Percentiles rank a stretch among this genome's conserved stretches.
phyloP scores from a whole-genome alignment of 352 stramenopile genomes.

The Paralagenidium karlingii region DNA sequence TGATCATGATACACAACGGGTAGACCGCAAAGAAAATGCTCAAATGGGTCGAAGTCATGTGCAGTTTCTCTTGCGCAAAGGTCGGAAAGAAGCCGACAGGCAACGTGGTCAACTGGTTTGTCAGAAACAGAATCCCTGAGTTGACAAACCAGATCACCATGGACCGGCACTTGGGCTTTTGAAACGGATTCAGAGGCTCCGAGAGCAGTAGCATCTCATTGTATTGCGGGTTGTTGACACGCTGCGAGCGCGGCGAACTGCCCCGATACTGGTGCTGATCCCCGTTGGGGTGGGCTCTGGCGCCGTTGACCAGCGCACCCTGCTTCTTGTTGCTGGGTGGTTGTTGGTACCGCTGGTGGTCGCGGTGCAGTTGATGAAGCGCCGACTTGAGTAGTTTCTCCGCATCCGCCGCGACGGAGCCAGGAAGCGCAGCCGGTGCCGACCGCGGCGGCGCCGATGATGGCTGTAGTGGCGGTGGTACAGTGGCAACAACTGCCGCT shows the following conservation, averaged over 20 bases:
- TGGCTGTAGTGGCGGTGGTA: too few relatives aligned
- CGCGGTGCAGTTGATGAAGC: conserved; percentile 1
- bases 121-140: conserved; percentile 44
- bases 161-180: conserved; percentile 20
- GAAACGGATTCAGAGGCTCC: conserved; percentile 34
- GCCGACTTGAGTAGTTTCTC: conserved; percentile 3
- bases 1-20: conserved; percentile 62
- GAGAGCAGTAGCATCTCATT: conserved; percentile 53
- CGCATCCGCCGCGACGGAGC: conserved; percentile 1
- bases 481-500: too few relatives aligned
- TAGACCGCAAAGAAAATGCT: conserved; percentile 65
- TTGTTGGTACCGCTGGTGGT: conserved; percentile 1
- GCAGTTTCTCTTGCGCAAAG: conserved; percentile 28
- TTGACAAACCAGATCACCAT: conserved; percentile 32
- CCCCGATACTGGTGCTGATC: conserved; percentile 11
- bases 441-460: too few relatives aligned
- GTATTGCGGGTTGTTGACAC: conserved; percentile 25
- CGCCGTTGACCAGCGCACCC: conserved; percentile 9
- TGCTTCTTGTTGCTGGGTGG: too few relatives aligned
- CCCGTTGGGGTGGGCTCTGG: conserved; percentile 21
- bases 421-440: too few relatives aligned
- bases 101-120: conserved; percentile 62
- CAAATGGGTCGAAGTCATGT: conserved; percentile 31
- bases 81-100: conserved; percentile 61
- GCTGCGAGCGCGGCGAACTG: conserved; percentile 15